Evolutionary conservation across 305 asterid genomes (phyloP).

Genomic region (Fraxinus nigra): DNA sequence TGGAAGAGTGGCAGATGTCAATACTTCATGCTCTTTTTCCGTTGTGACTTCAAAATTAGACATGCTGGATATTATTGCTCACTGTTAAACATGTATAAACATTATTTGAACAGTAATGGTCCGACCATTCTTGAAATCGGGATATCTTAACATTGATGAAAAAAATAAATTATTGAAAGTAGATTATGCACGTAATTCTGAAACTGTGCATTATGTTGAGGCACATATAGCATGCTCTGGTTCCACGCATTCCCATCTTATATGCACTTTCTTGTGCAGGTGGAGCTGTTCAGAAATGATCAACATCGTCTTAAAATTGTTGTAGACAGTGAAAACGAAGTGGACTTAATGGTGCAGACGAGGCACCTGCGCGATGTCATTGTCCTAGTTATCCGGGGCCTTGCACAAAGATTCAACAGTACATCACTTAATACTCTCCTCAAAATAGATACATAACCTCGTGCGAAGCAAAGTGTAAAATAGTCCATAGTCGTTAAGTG

Average conservation of each 20-base stretch:
- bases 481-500: background rate
- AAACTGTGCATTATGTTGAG: background rate
- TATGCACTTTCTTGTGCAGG: conserved; percentile 40
- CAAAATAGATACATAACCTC: conserved; percentile 62
- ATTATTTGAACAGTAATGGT: background rate
- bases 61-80: background rate
- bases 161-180: background rate
- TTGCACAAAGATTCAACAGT: conserved; percentile 93
- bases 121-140: background rate
- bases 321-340: conserved; percentile 93
- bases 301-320: conserved; percentile 90
- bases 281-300: conserved; percentile 87
- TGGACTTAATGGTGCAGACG: conserved; percentile 94
- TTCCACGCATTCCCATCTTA: background rate
- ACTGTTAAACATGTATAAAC: background rate
- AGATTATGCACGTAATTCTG: background rate
- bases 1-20: background rate
- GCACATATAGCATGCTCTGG: background rate
- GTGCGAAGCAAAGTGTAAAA: conserved; percentile 19
- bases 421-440: conserved; percentile 94
- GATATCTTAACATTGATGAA: background rate
- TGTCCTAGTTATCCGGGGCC: conserved; percentile 88
- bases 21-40: background rate
- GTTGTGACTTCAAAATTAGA: background rate
- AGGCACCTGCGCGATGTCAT: conserved; percentile 91